Percentiles rank a stretch among this genome's conserved stretches.
Evolutionary conservation across 257 asterid species (phyloP).

Genomic region (Catharanthus roseus): DNA sequence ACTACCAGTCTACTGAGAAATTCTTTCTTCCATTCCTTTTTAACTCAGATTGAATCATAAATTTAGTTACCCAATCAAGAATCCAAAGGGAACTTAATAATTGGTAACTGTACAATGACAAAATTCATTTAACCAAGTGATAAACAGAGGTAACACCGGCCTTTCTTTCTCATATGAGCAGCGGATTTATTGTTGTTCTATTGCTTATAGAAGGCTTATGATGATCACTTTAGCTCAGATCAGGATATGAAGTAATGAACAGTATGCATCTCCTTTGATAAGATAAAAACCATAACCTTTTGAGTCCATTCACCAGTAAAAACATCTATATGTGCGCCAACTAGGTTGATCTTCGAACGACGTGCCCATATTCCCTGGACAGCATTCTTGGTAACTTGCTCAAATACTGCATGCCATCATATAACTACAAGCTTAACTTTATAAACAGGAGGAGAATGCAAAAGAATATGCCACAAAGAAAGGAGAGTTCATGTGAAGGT

Average conservation of each 20-base stretch:
- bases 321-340: constrained; percentile 99
- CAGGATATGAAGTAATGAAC: not conserved
- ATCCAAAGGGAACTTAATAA: not conserved
- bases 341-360: constrained; percentile 88
- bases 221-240: not conserved
- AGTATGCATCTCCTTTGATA: not conserved
- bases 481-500: not conserved
- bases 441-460: not conserved
- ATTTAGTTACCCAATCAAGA: not conserved
- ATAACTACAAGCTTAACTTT: constrained; percentile 5
- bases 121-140: not conserved
- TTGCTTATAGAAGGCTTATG: not conserved
- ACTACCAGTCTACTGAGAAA: not conserved
- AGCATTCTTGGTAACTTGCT: constrained; percentile 90
- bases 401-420: constrained; percentile 65
- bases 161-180: not conserved
- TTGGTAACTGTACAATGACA: not conserved
- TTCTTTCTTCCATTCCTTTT: not conserved
- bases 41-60: not conserved
- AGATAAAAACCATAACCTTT: constrained; percentile 45
- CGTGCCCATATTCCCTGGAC: constrained; percentile 99
- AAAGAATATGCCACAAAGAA: not conserved
- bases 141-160: not conserved
- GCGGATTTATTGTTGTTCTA: too few relatives aligned
- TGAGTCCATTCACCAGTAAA: constrained; percentile 99